Evolutionary conservation across 768 basidiomycete genomes (phyloP), one percentile per base, ranked within the genome.

Genomic region (Lentinula sp.): DNA sequence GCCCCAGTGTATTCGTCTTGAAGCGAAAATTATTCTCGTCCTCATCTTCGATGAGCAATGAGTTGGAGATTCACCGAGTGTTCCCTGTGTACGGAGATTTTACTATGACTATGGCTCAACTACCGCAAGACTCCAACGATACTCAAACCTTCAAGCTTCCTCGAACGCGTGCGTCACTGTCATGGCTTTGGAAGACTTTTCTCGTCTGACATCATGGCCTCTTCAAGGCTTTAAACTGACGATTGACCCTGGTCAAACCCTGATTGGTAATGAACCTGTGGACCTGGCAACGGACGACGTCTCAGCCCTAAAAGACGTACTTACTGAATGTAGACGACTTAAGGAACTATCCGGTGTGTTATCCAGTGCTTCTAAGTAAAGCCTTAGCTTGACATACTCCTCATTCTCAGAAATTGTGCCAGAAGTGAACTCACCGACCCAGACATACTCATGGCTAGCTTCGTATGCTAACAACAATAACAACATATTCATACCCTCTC

Each of bases 31-130:
- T 64, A 69, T 85, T 16, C 77, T 51, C 50, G n/a, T 31, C 50
- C 77, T 51, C 50, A 35, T 31, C 50, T 11, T 31, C 53, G n/a
- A 80, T 69, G 79, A 76, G 62, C 70, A 68, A 73, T 18, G 74
- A 73, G 28, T 72, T 82, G 40, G 71, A 78, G 18, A 72, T 84
- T 8, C 75, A 84, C 61, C 78, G 76, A 54, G 74, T 81, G 2
- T 78, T 83, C n/a, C 86, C 86, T 3, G 80, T 91, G 35, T 78
- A 80, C 57, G 78, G 76, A 31, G 71, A 75, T 37, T 83, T 88
- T 65, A 72, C 77, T 4, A 76, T 89, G 42, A 69, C 75, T 8
- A 83, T 88, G 71, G 79, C 84, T 1, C 87, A 89, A 67, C 75
- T 79, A 43, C 75, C 73, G 32, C 73, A 74, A 11, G 66, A 65